Base-by-base conservation (phyloP, 2,329 filamentous ascomycete species). In the Epichloe amarillans region DNA sequence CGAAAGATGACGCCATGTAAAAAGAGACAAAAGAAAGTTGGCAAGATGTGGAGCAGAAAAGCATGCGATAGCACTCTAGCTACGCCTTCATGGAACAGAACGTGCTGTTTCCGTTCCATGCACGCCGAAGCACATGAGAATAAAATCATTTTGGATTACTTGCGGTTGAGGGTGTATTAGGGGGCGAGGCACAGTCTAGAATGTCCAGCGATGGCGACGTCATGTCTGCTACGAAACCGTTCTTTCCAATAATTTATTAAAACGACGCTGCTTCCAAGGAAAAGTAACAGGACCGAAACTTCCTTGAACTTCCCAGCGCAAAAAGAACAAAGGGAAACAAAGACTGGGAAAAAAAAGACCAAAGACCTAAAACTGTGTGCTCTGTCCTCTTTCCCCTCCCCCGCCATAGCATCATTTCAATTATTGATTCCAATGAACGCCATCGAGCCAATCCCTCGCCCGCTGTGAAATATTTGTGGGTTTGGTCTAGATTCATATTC, bases 351-450 rank as follows among this genome's bases (percentile, higher is more conserved):
- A 36, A 33, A 36, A 37, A 46, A 38, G 21, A 47, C 46, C 3
- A 47, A 47, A 35, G n/a, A 42, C 44, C 33, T 36, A 38, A 38
- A 38, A 19, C 37, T 17, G 21, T 37, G 4, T 38, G 36, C 30
- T 26, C 35, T 15, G 7, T 17, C 17, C n/a, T 17, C n/a, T 17
- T 21, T 10, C 26, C 35, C 35, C 35, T 19, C 41, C 35, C 42
- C 46, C 26, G 21, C 41, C 41, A 15, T 26, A 19, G 41, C 19
- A 36, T 46, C 19, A n/a, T 46, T 46, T 42, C 42, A 37, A 33
- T 35, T 46, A 30, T 46, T 30, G 36, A 11, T 50, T 54, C 54
- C 58, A 54, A 46, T 47, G 50, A 62, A 60, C 58, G 60, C 60
- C 59, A 21, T 47, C 33, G 35, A 45, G 43, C 36, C 43, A 33